Conservation (phyloP, 2,329 filamentous ascomycete genomes). For the Botrytis deweyae region DNA sequence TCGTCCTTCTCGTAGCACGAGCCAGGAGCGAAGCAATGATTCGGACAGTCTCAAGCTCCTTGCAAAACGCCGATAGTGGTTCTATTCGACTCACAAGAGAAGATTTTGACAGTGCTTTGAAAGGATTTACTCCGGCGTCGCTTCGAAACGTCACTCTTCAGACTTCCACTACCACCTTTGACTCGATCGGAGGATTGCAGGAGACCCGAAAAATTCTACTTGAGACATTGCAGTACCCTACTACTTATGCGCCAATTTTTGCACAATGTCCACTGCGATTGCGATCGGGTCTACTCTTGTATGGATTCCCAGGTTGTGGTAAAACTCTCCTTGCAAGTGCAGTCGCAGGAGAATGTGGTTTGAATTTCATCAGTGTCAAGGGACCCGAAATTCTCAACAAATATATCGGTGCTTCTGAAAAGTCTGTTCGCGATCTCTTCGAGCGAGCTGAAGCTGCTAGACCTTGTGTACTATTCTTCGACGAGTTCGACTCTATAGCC, state of each 20-base stretch:
- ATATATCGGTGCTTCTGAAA: constrained; percentile 97
- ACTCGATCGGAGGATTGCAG: constrained; percentile 83
- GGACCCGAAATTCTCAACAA: constrained; percentile 98
- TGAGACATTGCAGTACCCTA: constrained; percentile 94
- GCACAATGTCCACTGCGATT: constrained; percentile 93
- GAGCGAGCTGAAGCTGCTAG: constrained; percentile 86
- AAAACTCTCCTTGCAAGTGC: constrained; percentile 95
- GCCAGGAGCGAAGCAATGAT: constrained; percentile 92
- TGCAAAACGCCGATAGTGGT: constrained; percentile 46
- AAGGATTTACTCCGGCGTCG: constrained; percentile 92
- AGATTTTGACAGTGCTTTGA: constrained; percentile 82
- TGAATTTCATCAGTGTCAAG: constrained; percentile 98
- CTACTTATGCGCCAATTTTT: constrained; percentile 96
- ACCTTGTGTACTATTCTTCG: constrained; percentile 95
- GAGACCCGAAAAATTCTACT: constrained; percentile 88
- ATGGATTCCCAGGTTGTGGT: constrained; percentile 93
- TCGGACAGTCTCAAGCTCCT: constrained; percentile 62
- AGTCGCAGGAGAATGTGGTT: constrained; percentile 94
- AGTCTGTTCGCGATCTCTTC: constrained; percentile 92
- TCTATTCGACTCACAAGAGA: constrained; percentile 64
- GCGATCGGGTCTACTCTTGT: constrained; percentile 86
- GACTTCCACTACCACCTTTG: constrained; percentile 87
- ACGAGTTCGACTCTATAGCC: constrained; percentile 97
- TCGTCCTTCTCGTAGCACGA: constrained; percentile 79
- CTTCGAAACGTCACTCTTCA: constrained; percentile 93